A percentile compares a stretch with the other conserved stretches of the same genome.
phyloP scores from a whole-genome alignment of 2,329 filamentous ascomycete genomes.

The Paecilomyces formosus region DNA sequence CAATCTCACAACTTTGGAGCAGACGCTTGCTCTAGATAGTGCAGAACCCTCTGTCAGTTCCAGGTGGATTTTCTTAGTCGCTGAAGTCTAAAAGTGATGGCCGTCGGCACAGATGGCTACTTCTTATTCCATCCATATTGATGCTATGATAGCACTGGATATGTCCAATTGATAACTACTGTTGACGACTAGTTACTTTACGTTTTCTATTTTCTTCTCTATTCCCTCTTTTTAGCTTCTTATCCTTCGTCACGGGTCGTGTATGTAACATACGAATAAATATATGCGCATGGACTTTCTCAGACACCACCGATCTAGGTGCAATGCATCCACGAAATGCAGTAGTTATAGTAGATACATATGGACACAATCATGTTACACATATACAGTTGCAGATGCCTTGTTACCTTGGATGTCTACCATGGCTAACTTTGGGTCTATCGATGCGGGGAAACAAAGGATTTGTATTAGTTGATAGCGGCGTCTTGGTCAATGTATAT shows the following conservation, averaged over 20 bases:
- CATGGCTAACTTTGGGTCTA: too few species aligned
- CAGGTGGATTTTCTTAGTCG: conserved; percentile 78
- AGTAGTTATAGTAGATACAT: too few species aligned
- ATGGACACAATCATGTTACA: too few species aligned
- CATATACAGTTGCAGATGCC: too few species aligned
- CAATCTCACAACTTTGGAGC: conserved; percentile 69
- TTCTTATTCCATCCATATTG: not conserved
- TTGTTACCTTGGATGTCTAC: too few species aligned
- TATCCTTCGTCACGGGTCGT: not conserved
- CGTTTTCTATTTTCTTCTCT: not conserved
- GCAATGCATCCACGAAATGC: not conserved
- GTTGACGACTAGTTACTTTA: not conserved
- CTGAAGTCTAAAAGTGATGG: conserved; percentile 59
- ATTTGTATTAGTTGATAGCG: too few species aligned
- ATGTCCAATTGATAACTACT: not conserved
- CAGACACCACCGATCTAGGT: not conserved
- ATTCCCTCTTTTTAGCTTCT: not conserved
- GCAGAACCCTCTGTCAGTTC: conserved; percentile 60
- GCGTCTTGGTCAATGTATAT: too few species aligned
- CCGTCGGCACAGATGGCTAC: not conserved
- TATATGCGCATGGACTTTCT: not conserved
- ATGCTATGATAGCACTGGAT: not conserved
- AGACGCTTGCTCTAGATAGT: conserved; percentile 53
- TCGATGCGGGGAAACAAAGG: too few species aligned
- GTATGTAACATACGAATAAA: not conserved